Evolutionary conservation across 2,329 filamentous ascomycete species (phyloP), one percentile per base, ranked within the genome.

Genomic region (Drechslerella stenobrocha): DNA sequence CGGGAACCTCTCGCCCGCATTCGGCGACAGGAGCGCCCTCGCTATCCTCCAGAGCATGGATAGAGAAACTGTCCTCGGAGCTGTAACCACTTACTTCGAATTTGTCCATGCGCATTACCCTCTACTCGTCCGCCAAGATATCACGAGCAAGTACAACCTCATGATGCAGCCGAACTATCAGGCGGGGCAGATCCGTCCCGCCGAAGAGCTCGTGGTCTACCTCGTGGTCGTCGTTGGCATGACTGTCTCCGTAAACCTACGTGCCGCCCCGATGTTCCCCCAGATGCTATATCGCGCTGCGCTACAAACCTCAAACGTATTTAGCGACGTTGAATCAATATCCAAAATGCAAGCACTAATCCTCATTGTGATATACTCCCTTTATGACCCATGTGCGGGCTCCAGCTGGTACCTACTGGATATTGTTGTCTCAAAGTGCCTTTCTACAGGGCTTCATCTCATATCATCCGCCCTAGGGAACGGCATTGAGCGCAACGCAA

Each of bases 331-430:
- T 1, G 35, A 60, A 7, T 67, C 63, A 7, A 67, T 60, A 2
- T 35, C 63, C 0, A 60, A 60, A 51, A 67, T 55, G 4, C 63
- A 67, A 15, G 63, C 63, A 24, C 46, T 67, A 44, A 67, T 67
- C 22, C 63, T 67, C n/a, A 67, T 67, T 9, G 55, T 53, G 2
- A 50, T 67, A 2, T 67, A 60, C 26, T 67, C 63, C 28, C 55
- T 67, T 3, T 67, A 67, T 18, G 63, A 67, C 4, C 63, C 63
- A 30, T 59, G 55, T 8, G 63, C 63, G 5, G 63, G 63, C 2
- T 60, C 55, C n/a, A 67, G 63, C 28, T 67, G 63, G 63, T 55
- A 67, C n/a, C 56, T 67, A 22, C 23, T 67, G 8, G 55, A 67
- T 18, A 50, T 67, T 18, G 63, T 67, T 7, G 46, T 35, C 3